phyloP scores from a whole-genome alignment of 805 yeast species.

The Jamesozyma gamospora region DNA sequence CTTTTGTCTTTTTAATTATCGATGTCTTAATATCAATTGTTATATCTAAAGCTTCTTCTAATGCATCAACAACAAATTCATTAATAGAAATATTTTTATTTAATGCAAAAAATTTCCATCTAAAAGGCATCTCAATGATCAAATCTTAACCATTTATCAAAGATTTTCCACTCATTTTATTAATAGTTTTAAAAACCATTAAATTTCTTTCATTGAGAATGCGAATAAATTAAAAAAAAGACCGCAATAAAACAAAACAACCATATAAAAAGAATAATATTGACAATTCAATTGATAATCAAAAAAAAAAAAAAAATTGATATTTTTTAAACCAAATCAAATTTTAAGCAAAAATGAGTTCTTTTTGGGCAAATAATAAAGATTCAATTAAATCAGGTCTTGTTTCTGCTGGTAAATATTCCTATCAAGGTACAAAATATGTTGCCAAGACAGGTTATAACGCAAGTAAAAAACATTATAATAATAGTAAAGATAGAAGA shows the following conservation, averaged over 20 bases:
- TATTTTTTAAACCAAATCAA: too few species aligned
- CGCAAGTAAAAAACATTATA: slow-evolving; percentile 31
- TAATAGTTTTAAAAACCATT: too few species aligned
- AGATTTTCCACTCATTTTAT: too few species aligned
- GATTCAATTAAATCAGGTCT: slow-evolving; percentile 31
- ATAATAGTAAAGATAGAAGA: slow-evolving; percentile 11
- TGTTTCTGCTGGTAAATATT: slow-evolving; percentile 29
- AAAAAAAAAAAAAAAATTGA: not conserved
- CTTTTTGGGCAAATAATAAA: slow-evolving; percentile 36
- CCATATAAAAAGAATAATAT: not conserved
- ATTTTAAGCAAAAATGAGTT: slow-evolving; percentile 20
- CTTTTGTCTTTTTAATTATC: not conserved
- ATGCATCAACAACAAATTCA: slow-evolving; percentile 1
- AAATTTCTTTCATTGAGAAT: too few species aligned
- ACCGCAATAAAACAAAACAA: too few species aligned
- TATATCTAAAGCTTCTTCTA: slow-evolving; percentile 5
- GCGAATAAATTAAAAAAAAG: too few species aligned
- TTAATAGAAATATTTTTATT: slow-evolving; percentile 4
- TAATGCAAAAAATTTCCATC: slow-evolving; percentile 9
- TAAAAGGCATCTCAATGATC: slow-evolving; percentile 11
- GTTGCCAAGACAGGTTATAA: slow-evolving; percentile 34
- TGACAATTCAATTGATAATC: too few species aligned
- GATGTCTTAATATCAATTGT: not conserved
- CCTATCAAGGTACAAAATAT: slow-evolving; percentile 32
- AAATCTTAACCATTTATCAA: not conserved